phyloP scores from a whole-genome alignment of 179 eudicot genomes.

The Beta corolliflora region DNA sequence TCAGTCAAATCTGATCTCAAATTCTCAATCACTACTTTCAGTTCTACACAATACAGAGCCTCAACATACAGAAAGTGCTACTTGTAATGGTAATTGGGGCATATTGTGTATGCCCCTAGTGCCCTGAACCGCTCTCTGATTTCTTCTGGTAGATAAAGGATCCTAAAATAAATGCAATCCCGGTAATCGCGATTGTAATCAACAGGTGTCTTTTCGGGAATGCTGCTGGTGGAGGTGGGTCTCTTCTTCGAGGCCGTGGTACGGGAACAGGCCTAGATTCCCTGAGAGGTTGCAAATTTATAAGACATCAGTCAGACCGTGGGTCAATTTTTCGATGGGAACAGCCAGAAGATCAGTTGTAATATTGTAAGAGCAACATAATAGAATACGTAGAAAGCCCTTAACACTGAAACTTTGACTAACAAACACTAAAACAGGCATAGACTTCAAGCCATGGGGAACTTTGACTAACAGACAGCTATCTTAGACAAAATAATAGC shows the following conservation, averaged over 20 bases:
- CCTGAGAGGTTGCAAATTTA: slow-evolving; percentile 32
- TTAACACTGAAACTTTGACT: no score
- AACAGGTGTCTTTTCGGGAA: slow-evolving; percentile 61
- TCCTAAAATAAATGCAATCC: slow-evolving; percentile 84
- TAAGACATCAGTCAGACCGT: neutral
- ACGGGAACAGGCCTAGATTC: slow-evolving; percentile 50
- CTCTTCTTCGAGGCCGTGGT: slow-evolving; percentile 62
- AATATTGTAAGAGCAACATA: no score
- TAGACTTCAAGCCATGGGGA: neutral
- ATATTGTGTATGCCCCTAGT: slow-evolving; percentile 21
- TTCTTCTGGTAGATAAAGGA: slow-evolving; percentile 82
- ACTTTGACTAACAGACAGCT: neutral
- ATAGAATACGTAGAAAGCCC: neutral
- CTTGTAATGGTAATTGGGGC: neutral
- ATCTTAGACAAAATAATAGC: neutral
- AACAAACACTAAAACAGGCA: no score
- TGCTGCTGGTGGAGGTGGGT: slow-evolving; percentile 41
- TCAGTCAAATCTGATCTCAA: slow-evolving; percentile 20
- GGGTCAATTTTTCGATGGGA: neutral
- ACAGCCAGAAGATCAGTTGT: neutral
- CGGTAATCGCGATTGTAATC: slow-evolving; percentile 84
- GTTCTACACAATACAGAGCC: slow-evolving; percentile 31
- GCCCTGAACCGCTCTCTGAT: slow-evolving; percentile 45
- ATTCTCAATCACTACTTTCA: neutral
- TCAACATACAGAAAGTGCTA: slow-evolving; percentile 10